Percentiles rank a stretch among this genome's conserved stretches.
Evolutionary conservation across 371 early-diverging fungal species (phyloP).

Genomic region (Mortierella sp.): DNA sequence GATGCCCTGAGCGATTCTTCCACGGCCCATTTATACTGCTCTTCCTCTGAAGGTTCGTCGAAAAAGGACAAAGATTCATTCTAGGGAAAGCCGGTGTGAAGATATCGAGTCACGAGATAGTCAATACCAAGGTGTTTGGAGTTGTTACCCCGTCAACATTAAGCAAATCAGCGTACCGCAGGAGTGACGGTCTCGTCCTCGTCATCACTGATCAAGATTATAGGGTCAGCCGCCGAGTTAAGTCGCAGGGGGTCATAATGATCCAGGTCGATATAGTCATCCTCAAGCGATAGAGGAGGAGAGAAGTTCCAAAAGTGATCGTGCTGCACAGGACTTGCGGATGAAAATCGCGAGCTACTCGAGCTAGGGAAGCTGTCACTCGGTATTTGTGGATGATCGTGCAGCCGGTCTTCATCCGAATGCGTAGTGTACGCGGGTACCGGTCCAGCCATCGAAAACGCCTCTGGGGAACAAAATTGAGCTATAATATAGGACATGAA

Average conservation of each 20-base stretch:
- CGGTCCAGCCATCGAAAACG: not conserved
- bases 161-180: slow-evolving; percentile 8
- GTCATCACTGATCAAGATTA: slow-evolving; percentile 22
- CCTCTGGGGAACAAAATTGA: slow-evolving; percentile 25
- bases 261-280: not conserved
- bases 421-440: not conserved
- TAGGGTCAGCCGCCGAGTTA: slow-evolving; percentile 13
- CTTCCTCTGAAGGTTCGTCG: slow-evolving; percentile 36
- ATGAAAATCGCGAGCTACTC: slow-evolving; percentile 25
- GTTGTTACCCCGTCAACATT: too few relatives aligned
- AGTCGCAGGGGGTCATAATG: not conserved
- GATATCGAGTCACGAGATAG: too few relatives aligned
- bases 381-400: slow-evolving; percentile 9
- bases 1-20: slow-evolving; percentile 45
- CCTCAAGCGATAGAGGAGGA: not conserved
- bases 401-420: slow-evolving; percentile 11
- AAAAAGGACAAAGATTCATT: slow-evolving; percentile 22
- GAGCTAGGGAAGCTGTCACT: slow-evolving; percentile 36
- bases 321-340: slow-evolving; percentile 17
- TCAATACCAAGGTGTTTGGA: too few relatives aligned
- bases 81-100: not conserved
- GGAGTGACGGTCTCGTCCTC: slow-evolving; percentile 11
- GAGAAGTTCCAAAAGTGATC: slow-evolving; percentile 7
- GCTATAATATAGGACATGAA: slow-evolving; percentile 14
- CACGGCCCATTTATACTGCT: slow-evolving; percentile 46